phyloP scores from a whole-genome alignment of 140 eudicot species.

The Cichorium intybus region DNA sequence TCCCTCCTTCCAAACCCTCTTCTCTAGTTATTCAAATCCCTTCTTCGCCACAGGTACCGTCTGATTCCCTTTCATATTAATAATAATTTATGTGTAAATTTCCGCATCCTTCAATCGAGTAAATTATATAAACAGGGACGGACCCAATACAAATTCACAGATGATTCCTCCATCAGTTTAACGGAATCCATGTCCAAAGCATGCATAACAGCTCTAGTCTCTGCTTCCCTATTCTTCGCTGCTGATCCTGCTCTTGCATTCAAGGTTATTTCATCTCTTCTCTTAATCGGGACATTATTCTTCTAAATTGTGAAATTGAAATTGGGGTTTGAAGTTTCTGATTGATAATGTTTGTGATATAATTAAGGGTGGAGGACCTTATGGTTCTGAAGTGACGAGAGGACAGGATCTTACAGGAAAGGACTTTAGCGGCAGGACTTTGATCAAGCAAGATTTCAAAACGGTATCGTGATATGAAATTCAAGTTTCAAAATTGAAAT shows the following conservation, averaged over 20 bases:
- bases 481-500: neutral
- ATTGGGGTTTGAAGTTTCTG: neutral
- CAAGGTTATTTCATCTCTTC: slow-evolving; percentile 46
- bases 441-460: slow-evolving; percentile 89
- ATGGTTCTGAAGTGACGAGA: slow-evolving; percentile 90
- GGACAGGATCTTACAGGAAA: slow-evolving; percentile 94
- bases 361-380: slow-evolving; percentile 93
- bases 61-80: neutral
- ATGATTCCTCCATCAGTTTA: slow-evolving; percentile 23
- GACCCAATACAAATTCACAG: slow-evolving; percentile 15
- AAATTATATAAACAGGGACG: slow-evolving; percentile 10
- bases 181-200: slow-evolving; percentile 58
- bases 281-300: neutral
- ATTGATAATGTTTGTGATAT: slow-evolving; percentile 18
- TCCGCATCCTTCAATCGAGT: neutral
- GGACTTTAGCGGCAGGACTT: slow-evolving; percentile 89
- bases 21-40: slow-evolving; percentile 20
- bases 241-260: slow-evolving; percentile 89
- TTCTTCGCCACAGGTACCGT: slow-evolving; percentile 27
- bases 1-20: slow-evolving; percentile 42
- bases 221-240: slow-evolving; percentile 79
- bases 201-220: slow-evolving; percentile 58
- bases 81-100: neutral
- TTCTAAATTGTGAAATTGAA: neutral
- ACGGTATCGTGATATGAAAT: slow-evolving; percentile 42